Evolutionary conservation across 2,329 filamentous ascomycete species (phyloP), one percentile per base, ranked within the genome.

Genomic region (Metarhizium sp.): DNA sequence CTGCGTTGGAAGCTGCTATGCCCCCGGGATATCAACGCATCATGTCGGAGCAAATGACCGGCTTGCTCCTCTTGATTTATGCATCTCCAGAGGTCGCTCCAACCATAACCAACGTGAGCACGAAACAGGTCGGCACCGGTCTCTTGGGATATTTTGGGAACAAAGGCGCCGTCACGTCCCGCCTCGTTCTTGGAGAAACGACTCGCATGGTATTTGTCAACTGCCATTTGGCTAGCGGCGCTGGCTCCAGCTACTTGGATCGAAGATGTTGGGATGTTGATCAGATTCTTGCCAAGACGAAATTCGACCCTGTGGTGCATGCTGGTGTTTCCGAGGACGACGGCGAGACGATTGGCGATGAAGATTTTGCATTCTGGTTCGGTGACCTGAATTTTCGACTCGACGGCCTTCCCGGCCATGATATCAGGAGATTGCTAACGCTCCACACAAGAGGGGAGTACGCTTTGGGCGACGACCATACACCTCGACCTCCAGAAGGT

Each of bases 331-430:
- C 81, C 2, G 77, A 84, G 42, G 83, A 85, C n/a, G 82, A 86
- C 25, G 74, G 78, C 0, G 84, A 88, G 52, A 81, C 76, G 40
- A 86, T 99, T 60, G 92, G 90, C 1, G 88, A 95, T 43, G 92
- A 95, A 61, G 94, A 99, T 66, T 91, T 96, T 71, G 84, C 86
- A 0, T 96, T 99, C 65, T 97, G 92, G 90, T 89, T 96, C 65
- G 94, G 94, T 6, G 94, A 99, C 69, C 77, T 99, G 46, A 99
- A 99, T 68, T 99, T 96, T 66, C 84, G 94, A 36, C 78, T 99
- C 0, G 90, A 95, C 52, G 89, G 87, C 48, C 81, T 97, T 51
- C 89, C 92, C 0, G 92, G 91, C 1, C 88, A 94, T 42, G 94
- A 99, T 67, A 94, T 99, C 50, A 82, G 92, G 36, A 82, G 88